Evolutionary conservation across 75 land plant genomes (phyloP).

Genomic region (Sequoia sempervirens): DNA sequence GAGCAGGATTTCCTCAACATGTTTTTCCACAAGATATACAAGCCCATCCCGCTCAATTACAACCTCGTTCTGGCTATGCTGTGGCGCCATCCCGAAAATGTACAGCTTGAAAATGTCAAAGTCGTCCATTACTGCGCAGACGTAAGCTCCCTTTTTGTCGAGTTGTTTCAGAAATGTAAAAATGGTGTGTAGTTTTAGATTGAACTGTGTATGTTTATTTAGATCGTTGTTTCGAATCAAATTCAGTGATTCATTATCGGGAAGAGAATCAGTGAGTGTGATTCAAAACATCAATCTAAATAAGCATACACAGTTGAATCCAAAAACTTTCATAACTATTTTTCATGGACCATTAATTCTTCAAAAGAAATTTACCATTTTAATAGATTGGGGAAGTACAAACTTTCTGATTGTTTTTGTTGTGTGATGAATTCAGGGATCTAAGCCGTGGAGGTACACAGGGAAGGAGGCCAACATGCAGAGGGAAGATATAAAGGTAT

Average conservation of each 20-base stretch:
- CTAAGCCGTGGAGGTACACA: slow-evolving; percentile 69
- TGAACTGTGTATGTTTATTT: no score
- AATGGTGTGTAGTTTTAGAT: no score
- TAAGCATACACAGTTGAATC: no score
- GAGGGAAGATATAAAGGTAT: slow-evolving; percentile 58
- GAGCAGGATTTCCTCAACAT: slow-evolving; percentile 71
- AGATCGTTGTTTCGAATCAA: no score
- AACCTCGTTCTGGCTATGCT: slow-evolving; percentile 57
- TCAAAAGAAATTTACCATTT: no score
- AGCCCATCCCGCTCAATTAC: slow-evolving; percentile 42
- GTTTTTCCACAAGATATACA: slow-evolving; percentile 44
- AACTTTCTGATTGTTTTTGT: background rate
- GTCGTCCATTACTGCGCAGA: slow-evolving; percentile 65
- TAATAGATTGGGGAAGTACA: no score
- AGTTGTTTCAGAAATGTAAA: no score
- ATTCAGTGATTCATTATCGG: no score
- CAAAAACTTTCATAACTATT: no score
- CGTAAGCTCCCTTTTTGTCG: slow-evolving; percentile 15
- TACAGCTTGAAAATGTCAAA: slow-evolving; percentile 40
- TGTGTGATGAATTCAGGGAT: slow-evolving; percentile 32
- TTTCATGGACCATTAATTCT: no score
- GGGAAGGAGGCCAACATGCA: slow-evolving; percentile 69
- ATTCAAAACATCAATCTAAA: no score
- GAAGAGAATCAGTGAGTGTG: no score
- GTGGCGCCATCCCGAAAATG: slow-evolving; percentile 62